Conservation (phyloP, 495 filamentous ascomycete species). For the Ramalina intermedia region DNA sequence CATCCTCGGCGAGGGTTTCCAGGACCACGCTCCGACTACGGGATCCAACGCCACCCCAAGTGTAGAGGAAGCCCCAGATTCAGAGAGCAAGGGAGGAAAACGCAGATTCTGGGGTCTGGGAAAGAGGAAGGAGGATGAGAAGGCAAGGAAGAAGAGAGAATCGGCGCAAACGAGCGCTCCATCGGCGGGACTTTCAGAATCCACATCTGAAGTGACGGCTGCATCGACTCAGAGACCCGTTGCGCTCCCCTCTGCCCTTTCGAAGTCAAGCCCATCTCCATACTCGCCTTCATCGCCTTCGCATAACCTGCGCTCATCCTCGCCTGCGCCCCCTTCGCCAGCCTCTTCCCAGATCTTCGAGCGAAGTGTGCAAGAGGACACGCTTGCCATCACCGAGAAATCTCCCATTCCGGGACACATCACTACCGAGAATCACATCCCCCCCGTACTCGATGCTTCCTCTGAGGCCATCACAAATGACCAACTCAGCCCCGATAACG, state of each 20-base stretch:
- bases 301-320: slow-evolving; percentile 36
- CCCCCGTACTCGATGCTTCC: slow-evolving; percentile 75
- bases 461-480: slow-evolving; percentile 78
- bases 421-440: slow-evolving; percentile 82
- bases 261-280: slow-evolving; percentile 29
- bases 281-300: slow-evolving; percentile 33
- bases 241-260: slow-evolving; percentile 13
- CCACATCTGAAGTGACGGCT: slow-evolving; percentile 8
- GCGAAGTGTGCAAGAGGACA: slow-evolving; percentile 75
- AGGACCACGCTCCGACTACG: slow-evolving; percentile 8
- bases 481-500: slow-evolving; percentile 58
- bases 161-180: slow-evolving; percentile 18
- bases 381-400: slow-evolving; percentile 45
- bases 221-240: slow-evolving; percentile 10
- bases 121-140: slow-evolving; percentile 46
- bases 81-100: slow-evolving; percentile 18
- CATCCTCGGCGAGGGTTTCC: slow-evolving; percentile 21
- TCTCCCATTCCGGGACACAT: slow-evolving; percentile 78
- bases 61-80: slow-evolving; percentile 12
- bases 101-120: slow-evolving; percentile 45
- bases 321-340: slow-evolving; percentile 48
- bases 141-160: slow-evolving; percentile 24
- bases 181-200: slow-evolving; percentile 4
- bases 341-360: slow-evolving; percentile 82
- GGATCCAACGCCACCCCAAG: slow-evolving; percentile 10